These are phyloP conservation scores for Salix purpurea DNA, from an alignment of 345 rosid species.

Conservation along the genomic window DNA sequence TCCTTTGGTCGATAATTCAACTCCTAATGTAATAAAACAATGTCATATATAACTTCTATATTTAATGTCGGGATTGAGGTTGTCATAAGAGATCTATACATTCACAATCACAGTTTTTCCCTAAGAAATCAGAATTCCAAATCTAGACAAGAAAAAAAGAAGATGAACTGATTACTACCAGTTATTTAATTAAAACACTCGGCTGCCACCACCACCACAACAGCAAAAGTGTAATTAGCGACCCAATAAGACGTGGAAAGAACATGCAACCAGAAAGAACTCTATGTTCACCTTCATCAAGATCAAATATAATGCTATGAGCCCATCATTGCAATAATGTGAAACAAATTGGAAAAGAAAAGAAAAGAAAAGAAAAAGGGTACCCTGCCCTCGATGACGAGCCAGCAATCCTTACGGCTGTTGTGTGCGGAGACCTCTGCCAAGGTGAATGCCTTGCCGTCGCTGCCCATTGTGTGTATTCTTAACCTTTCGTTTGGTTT, in stretches of 20 bases:
- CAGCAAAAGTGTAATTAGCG: background rate
- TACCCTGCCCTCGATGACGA: constrained; percentile 87
- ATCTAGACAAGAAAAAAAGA: background rate
- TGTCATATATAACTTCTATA: no score
- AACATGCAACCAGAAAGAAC: background rate
- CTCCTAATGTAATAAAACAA: no score
- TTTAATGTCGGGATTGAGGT: no score
- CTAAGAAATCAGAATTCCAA: background rate
- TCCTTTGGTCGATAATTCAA: no score
- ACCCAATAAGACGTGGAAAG: background rate
- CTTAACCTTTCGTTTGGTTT: no score
- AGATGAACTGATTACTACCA: background rate
- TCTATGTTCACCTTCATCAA: background rate
- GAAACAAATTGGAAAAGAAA: background rate
- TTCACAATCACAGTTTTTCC: no score
- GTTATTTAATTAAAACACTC: no score
- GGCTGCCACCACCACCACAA: no score
- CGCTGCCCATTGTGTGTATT: constrained; percentile 46
- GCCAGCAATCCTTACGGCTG: constrained; percentile 71
- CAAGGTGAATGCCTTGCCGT: constrained; percentile 55
- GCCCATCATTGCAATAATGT: background rate
- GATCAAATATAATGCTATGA: background rate
- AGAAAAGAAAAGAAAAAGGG: background rate
- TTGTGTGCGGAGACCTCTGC: constrained; percentile 74
- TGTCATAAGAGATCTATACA: no score